Conservation (phyloP, 1,139 yeast genomes). For the Suhomyces kunorum region DNA sequence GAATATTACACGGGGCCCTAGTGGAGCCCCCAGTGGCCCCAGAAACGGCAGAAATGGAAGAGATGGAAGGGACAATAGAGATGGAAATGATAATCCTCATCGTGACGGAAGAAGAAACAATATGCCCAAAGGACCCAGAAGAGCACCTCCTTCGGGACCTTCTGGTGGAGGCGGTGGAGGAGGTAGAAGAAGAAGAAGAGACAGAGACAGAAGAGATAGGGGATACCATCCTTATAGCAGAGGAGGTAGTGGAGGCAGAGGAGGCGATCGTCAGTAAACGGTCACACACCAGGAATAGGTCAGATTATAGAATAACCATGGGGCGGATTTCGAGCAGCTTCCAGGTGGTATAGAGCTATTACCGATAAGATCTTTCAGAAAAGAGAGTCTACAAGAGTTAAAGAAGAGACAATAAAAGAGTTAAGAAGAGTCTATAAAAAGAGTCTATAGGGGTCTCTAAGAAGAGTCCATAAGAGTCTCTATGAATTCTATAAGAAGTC, state of each 20-base stretch:
- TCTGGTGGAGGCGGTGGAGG: conserved; percentile 29
- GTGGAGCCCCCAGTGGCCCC: conserved; percentile 15
- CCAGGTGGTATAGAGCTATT: too few relatives aligned
- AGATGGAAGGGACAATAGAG: conserved; percentile 14
- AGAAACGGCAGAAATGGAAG: conserved; percentile 2
- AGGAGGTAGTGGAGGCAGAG: conserved; percentile 20
- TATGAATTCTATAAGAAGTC: too few relatives aligned
- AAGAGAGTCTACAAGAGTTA: too few relatives aligned
- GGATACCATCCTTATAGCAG: conserved; percentile 39
- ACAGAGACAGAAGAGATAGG: conserved; percentile 14
- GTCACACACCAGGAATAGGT: conserved; percentile 1
- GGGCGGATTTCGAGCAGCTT: too few relatives aligned
- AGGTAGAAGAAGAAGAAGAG: conserved; percentile 27
- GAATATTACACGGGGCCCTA: conserved; percentile 7
- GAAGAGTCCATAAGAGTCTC: too few relatives aligned
- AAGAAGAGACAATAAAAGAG: too few relatives aligned
- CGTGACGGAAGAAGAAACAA: conserved; percentile 34
- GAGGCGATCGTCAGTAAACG: conserved; percentile 8
- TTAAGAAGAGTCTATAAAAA: too few relatives aligned
- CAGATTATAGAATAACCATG: conserved; percentile 1
- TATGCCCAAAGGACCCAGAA: conserved; percentile 47
- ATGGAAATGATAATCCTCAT: conserved; percentile 20
- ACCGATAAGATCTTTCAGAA: too few relatives aligned
- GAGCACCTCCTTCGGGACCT: conserved; percentile 43
- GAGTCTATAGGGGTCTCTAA: too few relatives aligned